Base-by-base conservation (phyloP, 495 filamentous ascomycete species). In the Trichocladium uniseriatum region DNA sequence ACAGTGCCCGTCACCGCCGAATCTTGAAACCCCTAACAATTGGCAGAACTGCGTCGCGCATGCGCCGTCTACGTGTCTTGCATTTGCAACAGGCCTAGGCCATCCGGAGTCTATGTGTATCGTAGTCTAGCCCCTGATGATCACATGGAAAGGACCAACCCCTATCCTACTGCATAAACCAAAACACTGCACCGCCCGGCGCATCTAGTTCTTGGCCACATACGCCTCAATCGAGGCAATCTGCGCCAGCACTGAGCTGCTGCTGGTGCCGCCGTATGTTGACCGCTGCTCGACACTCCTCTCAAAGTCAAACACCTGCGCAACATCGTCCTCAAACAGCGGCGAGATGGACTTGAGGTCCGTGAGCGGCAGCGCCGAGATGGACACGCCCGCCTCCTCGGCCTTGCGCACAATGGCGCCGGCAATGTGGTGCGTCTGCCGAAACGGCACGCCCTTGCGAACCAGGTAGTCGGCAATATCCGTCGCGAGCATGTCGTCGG, bases 391-490 rank as follows among this genome's bases (percentile, higher is more conserved):
- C 34, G 75, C 71, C 56, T 84, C 68, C 72, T 95, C 89, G 0
- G 67, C 67, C 22, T 62, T 59, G 20, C 81, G 80, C 13, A 95
- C 90, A 8, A 87, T 78, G 35, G 78, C 79, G 10, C 91, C 91
- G 3, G 83, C 85, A 63, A 95, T 89, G 68, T 94, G 89, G 71
- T 95, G 89, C 1, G 88, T 87, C 71, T 94, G 85, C 16, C 82
- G 69, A 73, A 86, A 87, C 7, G 83, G 83, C 18, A 92, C 85
- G 31, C 88, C 87, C 75, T 92, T 91, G 56, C 87, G 78, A 34
- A 95, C 91, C 4, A 95, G 76, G 66, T 94, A 95, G 61, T 95
- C 90, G 18, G 90, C 91, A 35, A 95, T 72, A 57, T 95, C 89
- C 18, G 84, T 88, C 28, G 81, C 83, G 16, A 87, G 77, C 82